These are phyloP conservation scores for Smittium culicis DNA, from an alignment of 371 early-diverging fungal species.

Conservation along the genomic window DNA sequence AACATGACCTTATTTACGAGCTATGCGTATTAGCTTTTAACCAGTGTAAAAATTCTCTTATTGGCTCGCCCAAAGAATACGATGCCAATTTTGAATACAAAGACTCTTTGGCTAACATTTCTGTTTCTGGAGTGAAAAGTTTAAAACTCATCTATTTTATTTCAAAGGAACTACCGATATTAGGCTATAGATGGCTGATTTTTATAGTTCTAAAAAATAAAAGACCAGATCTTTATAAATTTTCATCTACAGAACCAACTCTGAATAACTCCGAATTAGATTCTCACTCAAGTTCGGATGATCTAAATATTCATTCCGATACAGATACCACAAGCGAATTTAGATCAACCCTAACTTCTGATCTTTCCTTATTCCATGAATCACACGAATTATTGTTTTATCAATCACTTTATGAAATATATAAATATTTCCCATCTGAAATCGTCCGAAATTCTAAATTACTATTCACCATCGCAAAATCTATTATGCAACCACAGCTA, in stretches of 20 bases:
- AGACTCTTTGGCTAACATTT: background rate
- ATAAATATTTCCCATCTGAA: slow-evolving; percentile 13
- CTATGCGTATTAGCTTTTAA: slow-evolving; percentile 8
- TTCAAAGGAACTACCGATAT: background rate
- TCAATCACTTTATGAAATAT: slow-evolving; percentile 12
- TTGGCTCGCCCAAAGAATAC: background rate
- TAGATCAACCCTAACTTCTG: slow-evolving; percentile 5
- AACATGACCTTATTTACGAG: slow-evolving; percentile 19
- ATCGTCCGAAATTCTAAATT: slow-evolving; percentile 14
- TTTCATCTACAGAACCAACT: background rate
- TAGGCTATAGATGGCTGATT: slow-evolving; percentile 21
- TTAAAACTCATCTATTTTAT: slow-evolving; percentile 5
- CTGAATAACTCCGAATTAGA: background rate
- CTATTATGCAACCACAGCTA: slow-evolving; percentile 28
- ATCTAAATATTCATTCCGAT: background rate
- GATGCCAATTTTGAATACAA: background rate
- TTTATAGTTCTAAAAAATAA: background rate
- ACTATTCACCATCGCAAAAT: slow-evolving; percentile 14
- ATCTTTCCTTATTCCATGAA: slow-evolving; percentile 19
- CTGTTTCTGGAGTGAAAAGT: background rate
- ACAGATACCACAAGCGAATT: background rate
- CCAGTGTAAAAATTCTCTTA: background rate
- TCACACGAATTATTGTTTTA: slow-evolving; percentile 20
- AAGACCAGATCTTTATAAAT: slow-evolving; percentile 10
- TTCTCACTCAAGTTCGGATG: background rate